phyloP scores from a whole-genome alignment of 306 rosid genomes.

The Rosa rugosa region DNA sequence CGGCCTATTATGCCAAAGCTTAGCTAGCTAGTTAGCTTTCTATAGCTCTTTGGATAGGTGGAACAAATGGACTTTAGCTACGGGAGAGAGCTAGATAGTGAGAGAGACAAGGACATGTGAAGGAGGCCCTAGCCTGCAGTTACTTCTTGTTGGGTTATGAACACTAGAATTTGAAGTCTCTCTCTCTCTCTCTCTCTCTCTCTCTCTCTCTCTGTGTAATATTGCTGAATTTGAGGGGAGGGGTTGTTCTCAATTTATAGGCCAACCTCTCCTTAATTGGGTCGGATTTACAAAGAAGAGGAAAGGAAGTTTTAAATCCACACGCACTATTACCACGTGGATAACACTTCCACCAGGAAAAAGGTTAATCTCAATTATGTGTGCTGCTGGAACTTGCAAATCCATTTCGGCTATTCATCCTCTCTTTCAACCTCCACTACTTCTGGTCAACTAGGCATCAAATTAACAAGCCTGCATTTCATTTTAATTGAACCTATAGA shows the following conservation, averaged over 20 bases:
- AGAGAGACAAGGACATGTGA: background rate
- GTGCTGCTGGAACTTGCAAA: background rate
- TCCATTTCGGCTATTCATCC: background rate
- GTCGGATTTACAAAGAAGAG: background rate
- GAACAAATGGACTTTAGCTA: background rate
- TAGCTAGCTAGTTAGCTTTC: background rate
- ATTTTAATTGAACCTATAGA: background rate
- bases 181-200: background rate
- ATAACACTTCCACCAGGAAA: slow-evolving; percentile 17
- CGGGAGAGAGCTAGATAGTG: background rate
- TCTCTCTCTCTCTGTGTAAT: background rate
- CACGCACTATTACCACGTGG: slow-evolving; percentile 23
- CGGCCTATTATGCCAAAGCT: background rate
- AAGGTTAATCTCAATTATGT: background rate
- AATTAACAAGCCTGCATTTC: background rate
- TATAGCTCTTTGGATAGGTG: background rate
- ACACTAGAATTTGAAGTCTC: background rate
- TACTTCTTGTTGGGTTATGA: background rate
- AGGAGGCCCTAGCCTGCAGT: background rate
- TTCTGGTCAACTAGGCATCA: background rate
- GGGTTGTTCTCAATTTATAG: slow-evolving; percentile 9
- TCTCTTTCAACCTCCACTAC: background rate
- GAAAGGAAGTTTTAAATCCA: slow-evolving; percentile 4
- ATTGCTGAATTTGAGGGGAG: background rate
- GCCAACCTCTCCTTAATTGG: background rate